A percentile compares a stretch with the other conserved stretches of the same genome.
phyloP scores from a whole-genome alignment of 768 basidiomycete genomes.

The Suillus subluteus region DNA sequence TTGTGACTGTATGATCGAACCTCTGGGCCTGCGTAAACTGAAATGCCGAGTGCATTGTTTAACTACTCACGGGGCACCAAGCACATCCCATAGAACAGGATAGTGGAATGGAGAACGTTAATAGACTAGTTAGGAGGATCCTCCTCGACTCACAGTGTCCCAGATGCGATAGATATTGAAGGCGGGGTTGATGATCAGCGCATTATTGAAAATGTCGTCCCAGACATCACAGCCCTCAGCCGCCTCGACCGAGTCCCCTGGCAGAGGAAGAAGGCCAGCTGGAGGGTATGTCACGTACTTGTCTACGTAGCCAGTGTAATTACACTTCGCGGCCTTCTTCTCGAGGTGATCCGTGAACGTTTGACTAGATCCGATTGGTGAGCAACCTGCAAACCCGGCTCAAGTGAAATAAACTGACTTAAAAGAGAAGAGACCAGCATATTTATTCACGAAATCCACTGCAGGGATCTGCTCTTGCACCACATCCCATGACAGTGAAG shows the following conservation, averaged over 20 bases:
- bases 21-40: slow-evolving; percentile 37
- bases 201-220: slow-evolving; percentile 65
- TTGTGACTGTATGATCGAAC: slow-evolving; percentile 58
- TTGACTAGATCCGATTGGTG: slow-evolving; percentile 43
- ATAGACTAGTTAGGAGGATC: not conserved
- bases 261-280: slow-evolving; percentile 65
- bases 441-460: slow-evolving; percentile 75
- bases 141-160: slow-evolving; percentile 50
- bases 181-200: slow-evolving; percentile 67
- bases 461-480: slow-evolving; percentile 74
- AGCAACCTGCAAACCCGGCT: not conserved
- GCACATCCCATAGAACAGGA: slow-evolving; percentile 77
- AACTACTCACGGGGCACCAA: slow-evolving; percentile 71
- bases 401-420: slow-evolving; percentile 48
- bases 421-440: slow-evolving; percentile 68
- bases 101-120: slow-evolving; percentile 34
- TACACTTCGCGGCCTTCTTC: slow-evolving; percentile 52
- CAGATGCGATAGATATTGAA: slow-evolving; percentile 81
- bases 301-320: slow-evolving; percentile 63
- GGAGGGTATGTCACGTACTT: slow-evolving; percentile 73
- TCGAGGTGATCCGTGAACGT: slow-evolving; percentile 65
- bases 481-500: slow-evolving; percentile 61
- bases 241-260: slow-evolving; percentile 52
- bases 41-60: not conserved
- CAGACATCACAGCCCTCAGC: slow-evolving; percentile 67